Conservation (phyloP, 176 grass and related monocot species). For the Eleusine coracana region DNA sequence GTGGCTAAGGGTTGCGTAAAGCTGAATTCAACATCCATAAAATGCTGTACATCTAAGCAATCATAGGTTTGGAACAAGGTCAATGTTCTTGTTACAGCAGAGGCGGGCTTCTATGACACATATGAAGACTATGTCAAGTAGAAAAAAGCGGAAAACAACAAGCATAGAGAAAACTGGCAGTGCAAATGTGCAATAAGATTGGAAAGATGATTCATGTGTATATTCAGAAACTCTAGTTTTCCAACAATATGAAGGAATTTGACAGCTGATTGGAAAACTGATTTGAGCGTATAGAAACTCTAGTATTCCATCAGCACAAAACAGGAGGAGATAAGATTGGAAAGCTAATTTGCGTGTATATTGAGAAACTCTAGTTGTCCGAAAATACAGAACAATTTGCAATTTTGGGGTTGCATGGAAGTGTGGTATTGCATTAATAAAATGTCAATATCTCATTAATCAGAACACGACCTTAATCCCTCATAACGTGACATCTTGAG, state of each 20-base stretch:
- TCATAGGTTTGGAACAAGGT: background rate
- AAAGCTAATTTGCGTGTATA: background rate
- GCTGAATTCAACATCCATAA: constrained; percentile 11
- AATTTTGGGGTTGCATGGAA: background rate
- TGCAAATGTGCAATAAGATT: background rate
- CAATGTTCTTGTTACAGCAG: background rate
- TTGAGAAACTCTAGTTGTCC: background rate
- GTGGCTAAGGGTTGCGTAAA: too few relatives aligned
- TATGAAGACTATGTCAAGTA: background rate
- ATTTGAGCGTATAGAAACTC: background rate
- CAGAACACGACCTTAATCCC: background rate
- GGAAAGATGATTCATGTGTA: background rate
- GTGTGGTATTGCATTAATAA: background rate
- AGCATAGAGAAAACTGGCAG: background rate
- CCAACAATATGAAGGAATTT: background rate
- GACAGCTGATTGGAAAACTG: background rate
- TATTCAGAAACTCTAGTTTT: background rate
- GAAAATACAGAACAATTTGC: background rate
- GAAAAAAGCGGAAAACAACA: background rate
- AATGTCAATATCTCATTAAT: background rate
- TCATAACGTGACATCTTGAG: background rate
- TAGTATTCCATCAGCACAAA: background rate
- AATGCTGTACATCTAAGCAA: too few relatives aligned
- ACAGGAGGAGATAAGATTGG: background rate
- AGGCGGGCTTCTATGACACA: background rate